Base-by-base conservation (phyloP, 192 early-diverging fungal species). In the Kappamyces sp. region DNA sequence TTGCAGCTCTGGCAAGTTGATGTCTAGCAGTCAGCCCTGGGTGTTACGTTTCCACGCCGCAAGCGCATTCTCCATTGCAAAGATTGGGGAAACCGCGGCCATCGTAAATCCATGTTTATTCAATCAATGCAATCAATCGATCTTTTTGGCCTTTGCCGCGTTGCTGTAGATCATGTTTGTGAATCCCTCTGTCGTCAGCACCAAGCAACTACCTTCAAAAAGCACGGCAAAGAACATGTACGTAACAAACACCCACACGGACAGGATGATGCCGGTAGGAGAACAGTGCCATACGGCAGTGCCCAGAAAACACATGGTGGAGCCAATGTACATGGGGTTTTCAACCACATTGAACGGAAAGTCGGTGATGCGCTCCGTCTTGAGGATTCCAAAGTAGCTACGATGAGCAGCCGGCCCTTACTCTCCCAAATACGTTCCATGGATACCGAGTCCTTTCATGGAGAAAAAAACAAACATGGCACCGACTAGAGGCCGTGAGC, bases 301-400 rank as follows among this genome's bases (percentile, higher is more conserved):
- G 43, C 84, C 87, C 9, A 93, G 55, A 70, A 95, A 95, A 49
- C 80, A 85, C 71, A 93, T 69, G 6, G 90, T 90, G 3, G 91
- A 91, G 35, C 93, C 93, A 51, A 81, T 81, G 65, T 95, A 95
- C 93, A 95, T 95, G n/a, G 93, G 93, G 74, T 95, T 90, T 5
- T 90, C 88, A 34, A 86, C 75, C 15, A 91, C 84, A 65, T 88
- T 95, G 79, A 95, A 95, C 3, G 93, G 93, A 67, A 95, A 93
- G 8, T 84, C 85, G 0, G 87, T 92, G 40, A 95, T 87, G 23
- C 87, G 82, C 60, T 82, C 75, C 10, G 86, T 77, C 90, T 67
- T 73, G 54, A 92, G 69, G 50, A 95, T 93, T 47, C 93, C 93
- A 80, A 92, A 95, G 68, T 95, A 95, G 66, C 92, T 90, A 60